Conservation (phyloP, 345 rosid species). For the Citrus unshiu region DNA sequence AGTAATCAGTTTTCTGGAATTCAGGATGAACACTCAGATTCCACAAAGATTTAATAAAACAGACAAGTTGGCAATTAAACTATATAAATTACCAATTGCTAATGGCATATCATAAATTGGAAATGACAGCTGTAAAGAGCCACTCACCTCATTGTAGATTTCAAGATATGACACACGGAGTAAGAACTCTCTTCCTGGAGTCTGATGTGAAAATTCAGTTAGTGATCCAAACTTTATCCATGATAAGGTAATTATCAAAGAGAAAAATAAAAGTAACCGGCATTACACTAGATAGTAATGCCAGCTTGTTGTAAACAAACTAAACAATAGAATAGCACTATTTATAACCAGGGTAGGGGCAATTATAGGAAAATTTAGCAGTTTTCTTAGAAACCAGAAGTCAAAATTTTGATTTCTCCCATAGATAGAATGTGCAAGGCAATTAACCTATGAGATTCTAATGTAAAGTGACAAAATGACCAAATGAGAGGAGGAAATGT, state of each 20-base stretch:
- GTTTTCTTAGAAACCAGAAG: background rate
- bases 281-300: background rate
- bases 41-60: background rate
- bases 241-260: background rate
- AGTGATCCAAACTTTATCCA: slow-evolving; percentile 18
- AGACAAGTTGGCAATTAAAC: background rate
- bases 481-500: background rate
- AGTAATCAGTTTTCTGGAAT: background rate
- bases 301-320: background rate
- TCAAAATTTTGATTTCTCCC: background rate
- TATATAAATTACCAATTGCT: background rate
- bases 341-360: background rate
- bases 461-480: background rate
- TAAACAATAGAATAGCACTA: background rate
- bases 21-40: background rate
- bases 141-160: slow-evolving; percentile 94
- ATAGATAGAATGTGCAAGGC: background rate
- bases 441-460: background rate
- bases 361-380: background rate
- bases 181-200: slow-evolving; percentile 98
- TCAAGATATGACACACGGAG: slow-evolving; percentile 98
- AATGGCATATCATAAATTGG: background rate
- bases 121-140: slow-evolving; percentile 6
- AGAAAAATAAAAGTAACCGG: background rate
- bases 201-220: slow-evolving; percentile 44